Evolutionary conservation across 345 rosid species (phyloP).

Genomic region (Hevea brasiliensis): DNA sequence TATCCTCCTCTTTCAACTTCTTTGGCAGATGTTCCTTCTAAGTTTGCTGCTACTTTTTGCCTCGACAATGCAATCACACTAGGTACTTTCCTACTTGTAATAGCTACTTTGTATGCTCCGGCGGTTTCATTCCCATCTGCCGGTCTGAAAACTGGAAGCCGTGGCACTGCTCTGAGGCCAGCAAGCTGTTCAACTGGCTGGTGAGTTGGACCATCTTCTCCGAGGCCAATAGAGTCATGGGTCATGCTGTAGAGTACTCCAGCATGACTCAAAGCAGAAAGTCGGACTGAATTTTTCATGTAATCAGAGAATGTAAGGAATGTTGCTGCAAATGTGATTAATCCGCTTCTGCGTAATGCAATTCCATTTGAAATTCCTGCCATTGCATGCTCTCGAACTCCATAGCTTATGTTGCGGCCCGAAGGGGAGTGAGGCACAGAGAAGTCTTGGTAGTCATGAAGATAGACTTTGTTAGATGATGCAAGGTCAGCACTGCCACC

Average conservation of each 20-base stretch:
- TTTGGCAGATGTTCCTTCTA: constrained; percentile 26
- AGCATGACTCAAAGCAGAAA: constrained; percentile 40
- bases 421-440: constrained; percentile 14
- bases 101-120: constrained; percentile 33
- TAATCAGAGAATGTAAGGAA: constrained; percentile 40
- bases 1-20: constrained; percentile 36
- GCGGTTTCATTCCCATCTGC: constrained; percentile 47
- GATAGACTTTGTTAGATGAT: constrained; percentile 31
- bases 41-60: constrained; percentile 30
- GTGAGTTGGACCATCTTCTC: constrained; percentile 49
- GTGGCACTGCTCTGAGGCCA: constrained; percentile 37
- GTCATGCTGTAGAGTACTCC: constrained; percentile 41
- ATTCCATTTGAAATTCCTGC: constrained; percentile 44
- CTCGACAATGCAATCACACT: constrained; percentile 33
- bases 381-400: constrained; percentile 45
- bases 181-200: constrained; percentile 45
- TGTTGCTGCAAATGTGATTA: constrained; percentile 39
- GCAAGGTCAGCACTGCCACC: constrained; percentile 49
- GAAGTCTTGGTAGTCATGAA: constrained; percentile 27
- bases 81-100: constrained; percentile 26
- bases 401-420: constrained; percentile 35
- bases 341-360: constrained; percentile 31
- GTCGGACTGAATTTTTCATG: constrained; percentile 35
- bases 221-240: constrained; percentile 42
- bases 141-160: constrained; percentile 34